Conservation (phyloP, 1,284 basidiomycete species). For the Meripilus lineatus region DNA sequence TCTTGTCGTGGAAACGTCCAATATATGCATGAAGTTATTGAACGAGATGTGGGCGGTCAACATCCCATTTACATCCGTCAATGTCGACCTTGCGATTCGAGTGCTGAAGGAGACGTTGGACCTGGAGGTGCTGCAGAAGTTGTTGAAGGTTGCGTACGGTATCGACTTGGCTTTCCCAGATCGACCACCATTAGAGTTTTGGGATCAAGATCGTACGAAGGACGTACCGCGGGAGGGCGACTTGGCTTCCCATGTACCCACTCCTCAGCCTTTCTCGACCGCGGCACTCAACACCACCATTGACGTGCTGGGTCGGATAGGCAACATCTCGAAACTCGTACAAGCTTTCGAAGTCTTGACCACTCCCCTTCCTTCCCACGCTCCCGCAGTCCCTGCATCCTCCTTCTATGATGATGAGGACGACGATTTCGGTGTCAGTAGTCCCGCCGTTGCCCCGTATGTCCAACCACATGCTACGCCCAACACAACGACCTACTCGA, state of each 20-base stretch:
- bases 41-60: constrained; percentile 46
- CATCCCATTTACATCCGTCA: constrained; percentile 48
- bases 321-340: constrained; percentile 60
- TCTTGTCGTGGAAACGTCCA: constrained; percentile 37
- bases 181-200: constrained; percentile 45
- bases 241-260: constrained; percentile 19
- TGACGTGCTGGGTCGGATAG: constrained; percentile 57
- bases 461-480: constrained; percentile 47
- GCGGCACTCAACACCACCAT: constrained; percentile 65
- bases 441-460: constrained; percentile 26
- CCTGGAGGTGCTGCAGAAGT: constrained; percentile 43
- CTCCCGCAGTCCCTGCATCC: constrained; percentile 37
- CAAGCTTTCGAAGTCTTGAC: constrained; percentile 74
- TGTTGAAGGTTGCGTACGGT: constrained; percentile 64
- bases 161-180: constrained; percentile 73
- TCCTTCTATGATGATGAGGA: constrained; percentile 67
- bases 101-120: constrained; percentile 63
- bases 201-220: constrained; percentile 15
- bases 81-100: constrained; percentile 60
- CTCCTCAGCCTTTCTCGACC: constrained; percentile 53
- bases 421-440: constrained; percentile 43
- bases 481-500: constrained; percentile 65
- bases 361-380: constrained; percentile 48
- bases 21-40: constrained; percentile 46
- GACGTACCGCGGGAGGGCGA: constrained; percentile 10